A percentile compares a stretch with the other conserved stretches of the same genome.
Evolutionary conservation across 2,329 filamentous ascomycete genomes (phyloP).

Genomic region (Aaosphaeria pasadenensis): DNA sequence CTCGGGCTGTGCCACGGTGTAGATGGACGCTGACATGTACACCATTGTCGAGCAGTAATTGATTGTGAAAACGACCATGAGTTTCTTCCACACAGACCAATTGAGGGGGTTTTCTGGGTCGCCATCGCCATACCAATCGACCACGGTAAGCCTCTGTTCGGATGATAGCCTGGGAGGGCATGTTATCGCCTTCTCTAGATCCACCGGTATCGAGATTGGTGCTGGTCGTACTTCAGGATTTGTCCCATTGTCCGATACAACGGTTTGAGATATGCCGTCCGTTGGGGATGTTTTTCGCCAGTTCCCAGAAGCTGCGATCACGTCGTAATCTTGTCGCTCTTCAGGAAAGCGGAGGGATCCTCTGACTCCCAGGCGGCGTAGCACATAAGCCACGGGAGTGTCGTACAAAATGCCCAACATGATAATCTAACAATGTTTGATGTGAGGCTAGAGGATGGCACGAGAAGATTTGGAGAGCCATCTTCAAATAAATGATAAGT

Average conservation of each 20-base stretch:
- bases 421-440: no score
- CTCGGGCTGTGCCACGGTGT: neutral
- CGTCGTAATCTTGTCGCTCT: neutral
- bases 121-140: neutral
- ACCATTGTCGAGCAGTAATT: neutral
- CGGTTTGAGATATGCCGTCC: no score
- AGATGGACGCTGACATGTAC: neutral
- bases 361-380: neutral
- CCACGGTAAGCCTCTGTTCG: neutral
- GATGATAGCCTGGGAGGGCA: neutral
- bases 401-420: neutral
- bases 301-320: neutral
- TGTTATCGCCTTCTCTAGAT: no score
- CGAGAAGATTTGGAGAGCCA: no score
- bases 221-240: no score
- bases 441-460: no score
- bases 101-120: neutral
- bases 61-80: neutral
- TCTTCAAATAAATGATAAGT: no score
- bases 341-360: neutral
- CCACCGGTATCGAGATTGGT: no score
- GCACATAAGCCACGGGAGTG: neutral
- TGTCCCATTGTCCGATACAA: no score
- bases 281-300: neutral
- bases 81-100: neutral